These are phyloP conservation scores for Apophysomyces variabilis DNA, from an alignment of 371 early-diverging fungal genomes.

Conservation along the genomic window DNA sequence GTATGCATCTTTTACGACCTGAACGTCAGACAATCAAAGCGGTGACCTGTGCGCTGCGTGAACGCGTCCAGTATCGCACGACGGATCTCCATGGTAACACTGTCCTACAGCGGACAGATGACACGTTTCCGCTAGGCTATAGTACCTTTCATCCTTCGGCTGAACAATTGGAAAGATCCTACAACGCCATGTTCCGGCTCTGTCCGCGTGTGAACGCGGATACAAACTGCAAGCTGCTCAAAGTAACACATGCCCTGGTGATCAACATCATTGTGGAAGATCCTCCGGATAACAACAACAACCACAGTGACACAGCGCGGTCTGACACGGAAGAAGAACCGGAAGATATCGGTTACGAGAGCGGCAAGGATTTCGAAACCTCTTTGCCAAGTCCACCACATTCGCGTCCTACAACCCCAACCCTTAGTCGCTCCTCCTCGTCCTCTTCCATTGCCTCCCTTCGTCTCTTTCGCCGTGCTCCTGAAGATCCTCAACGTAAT, in stretches of 20 bases:
- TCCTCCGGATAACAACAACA: conserved; percentile 1
- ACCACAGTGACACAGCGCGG: neutral
- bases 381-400: conserved; percentile 21
- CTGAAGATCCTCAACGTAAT: conserved; percentile 22
- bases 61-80: conserved; percentile 48
- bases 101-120: conserved; percentile 20
- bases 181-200: conserved; percentile 35
- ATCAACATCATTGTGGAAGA: conserved; percentile 33
- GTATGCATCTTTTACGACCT: conserved; percentile 37
- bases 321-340: conserved; percentile 11
- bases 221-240: conserved; percentile 25
- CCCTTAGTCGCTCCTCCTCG: conserved; percentile 44
- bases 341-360: conserved; percentile 14
- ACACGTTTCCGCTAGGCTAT: conserved; percentile 32
- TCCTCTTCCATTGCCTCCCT: conserved; percentile 41
- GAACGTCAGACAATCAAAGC: conserved; percentile 38
- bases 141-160: conserved; percentile 32
- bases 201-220: conserved; percentile 39
- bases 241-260: conserved; percentile 31
- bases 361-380: conserved; percentile 13
- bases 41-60: conserved; percentile 49
- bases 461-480: conserved; percentile 23
- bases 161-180: conserved; percentile 18
- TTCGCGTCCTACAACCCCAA: conserved; percentile 34
- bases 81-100: conserved; percentile 21